Evolutionary conservation across 192 early-diverging fungal species (phyloP).

Genomic region (Entophlyctis helioformis): DNA sequence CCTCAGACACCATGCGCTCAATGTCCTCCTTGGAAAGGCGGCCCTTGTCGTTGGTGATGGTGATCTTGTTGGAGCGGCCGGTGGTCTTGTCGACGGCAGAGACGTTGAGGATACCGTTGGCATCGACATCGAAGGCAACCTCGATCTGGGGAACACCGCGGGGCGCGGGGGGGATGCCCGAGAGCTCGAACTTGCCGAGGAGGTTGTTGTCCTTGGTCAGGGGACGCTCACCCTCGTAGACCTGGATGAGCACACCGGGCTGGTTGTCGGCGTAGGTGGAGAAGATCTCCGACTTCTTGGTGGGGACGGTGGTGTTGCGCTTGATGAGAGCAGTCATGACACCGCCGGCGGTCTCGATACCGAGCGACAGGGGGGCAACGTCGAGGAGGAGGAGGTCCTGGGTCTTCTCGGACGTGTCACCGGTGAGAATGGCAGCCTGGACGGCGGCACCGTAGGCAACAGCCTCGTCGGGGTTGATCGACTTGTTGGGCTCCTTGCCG

Average conservation of each 20-base stretch:
- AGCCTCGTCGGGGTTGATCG: constrained; percentile 98
- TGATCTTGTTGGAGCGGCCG: constrained; percentile 90
- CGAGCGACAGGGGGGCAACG: constrained; percentile 91
- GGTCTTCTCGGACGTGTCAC: constrained; percentile 93
- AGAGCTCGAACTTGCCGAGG: constrained; percentile 95
- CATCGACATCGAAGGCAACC: constrained; percentile 91
- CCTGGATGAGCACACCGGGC: constrained; percentile 93
- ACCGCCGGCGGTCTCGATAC: constrained; percentile 97
- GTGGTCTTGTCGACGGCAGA: constrained; percentile 86
- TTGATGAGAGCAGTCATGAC: constrained; percentile 97
- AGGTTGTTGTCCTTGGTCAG: constrained; percentile 98
- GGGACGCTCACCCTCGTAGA: constrained; percentile 95
- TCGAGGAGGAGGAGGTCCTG: constrained; percentile 90
- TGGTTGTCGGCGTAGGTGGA: constrained; percentile 99
- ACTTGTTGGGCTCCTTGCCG: constrained; percentile 98
- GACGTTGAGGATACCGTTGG: constrained; percentile 97
- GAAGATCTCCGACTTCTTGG: constrained; percentile 97
- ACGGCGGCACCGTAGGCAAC: constrained; percentile 98
- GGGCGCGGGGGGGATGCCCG: constrained; percentile 92
- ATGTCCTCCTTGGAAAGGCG: constrained; percentile 97
- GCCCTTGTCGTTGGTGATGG: constrained; percentile 98
- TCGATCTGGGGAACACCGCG: constrained; percentile 94
- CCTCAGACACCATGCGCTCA: constrained; percentile 90
- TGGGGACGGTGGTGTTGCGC: constrained; percentile 94
- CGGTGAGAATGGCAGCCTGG: constrained; percentile 93